Percentiles rank a stretch among this genome's conserved stretches.
Conservation (phyloP, 2,329 filamentous ascomycete species). For the Scedosporium minutisporum region DNA sequence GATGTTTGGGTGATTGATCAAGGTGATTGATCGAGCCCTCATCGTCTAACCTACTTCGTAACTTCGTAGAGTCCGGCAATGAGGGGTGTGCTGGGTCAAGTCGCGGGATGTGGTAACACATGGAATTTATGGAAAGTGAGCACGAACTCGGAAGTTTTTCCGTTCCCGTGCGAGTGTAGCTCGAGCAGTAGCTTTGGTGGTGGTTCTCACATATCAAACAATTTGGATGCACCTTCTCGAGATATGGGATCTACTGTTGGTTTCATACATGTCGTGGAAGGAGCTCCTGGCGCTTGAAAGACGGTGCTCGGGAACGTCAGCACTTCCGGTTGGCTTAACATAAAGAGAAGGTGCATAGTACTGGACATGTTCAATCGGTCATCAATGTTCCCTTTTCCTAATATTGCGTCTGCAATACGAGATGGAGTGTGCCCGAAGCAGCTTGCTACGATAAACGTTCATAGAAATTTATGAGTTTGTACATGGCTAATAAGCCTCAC, state of each 20-base stretch:
- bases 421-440: no score
- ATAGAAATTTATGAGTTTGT: no score
- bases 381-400: no score
- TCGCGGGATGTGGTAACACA: neutral
- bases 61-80: no score
- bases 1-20: neutral
- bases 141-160: neutral
- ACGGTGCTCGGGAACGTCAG: neutral
- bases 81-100: no score
- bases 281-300: neutral
- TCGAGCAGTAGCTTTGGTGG: no score
- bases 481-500: no score
- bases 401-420: no score
- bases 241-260: neutral
- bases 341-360: neutral
- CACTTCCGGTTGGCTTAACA: neutral
- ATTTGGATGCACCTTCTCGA: neutral
- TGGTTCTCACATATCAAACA: no score
- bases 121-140: neutral
- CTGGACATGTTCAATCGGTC: no score
- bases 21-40: neutral
- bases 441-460: no score
- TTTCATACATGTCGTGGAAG: neutral
- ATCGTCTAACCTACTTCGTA: no score
- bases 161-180: neutral